Percentiles rank a stretch among this genome's conserved stretches.
phyloP scores from a whole-genome alignment of 1,284 basidiomycete genomes.

The Chalciporus piperatoides region DNA sequence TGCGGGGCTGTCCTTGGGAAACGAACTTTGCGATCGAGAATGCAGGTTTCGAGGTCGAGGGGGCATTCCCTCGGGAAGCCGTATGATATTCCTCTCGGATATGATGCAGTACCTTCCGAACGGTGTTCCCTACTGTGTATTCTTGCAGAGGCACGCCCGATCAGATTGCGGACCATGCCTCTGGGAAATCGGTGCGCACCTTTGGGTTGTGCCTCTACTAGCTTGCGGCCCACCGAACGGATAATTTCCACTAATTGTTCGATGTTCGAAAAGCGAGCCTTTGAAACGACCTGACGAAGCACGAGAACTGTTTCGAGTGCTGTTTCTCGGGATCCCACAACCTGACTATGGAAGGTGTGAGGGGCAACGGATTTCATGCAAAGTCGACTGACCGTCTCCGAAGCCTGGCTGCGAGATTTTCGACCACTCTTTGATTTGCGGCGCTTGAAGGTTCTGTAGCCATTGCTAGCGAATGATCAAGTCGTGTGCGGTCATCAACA shows the following conservation, averaged over 20 bases:
- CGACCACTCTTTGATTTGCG: slow-evolving; percentile 53
- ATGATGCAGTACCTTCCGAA: slow-evolving; percentile 87
- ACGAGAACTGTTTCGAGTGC: slow-evolving; percentile 88
- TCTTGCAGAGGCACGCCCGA: slow-evolving; percentile 48
- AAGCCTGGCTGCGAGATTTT: slow-evolving; percentile 61
- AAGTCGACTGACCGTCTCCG: slow-evolving; percentile 56
- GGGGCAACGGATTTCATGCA: slow-evolving; percentile 6
- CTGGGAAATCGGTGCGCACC: slow-evolving; percentile 45
- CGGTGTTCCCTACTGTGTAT: slow-evolving; percentile 91
- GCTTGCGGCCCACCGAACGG: slow-evolving; percentile 71
- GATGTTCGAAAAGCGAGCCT: slow-evolving; percentile 82
- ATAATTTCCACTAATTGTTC: slow-evolving; percentile 84
- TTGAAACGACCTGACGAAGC: slow-evolving; percentile 84
- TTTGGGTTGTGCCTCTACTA: slow-evolving; percentile 91
- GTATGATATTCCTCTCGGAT: slow-evolving; percentile 91
- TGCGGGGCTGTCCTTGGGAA: slow-evolving; percentile 68
- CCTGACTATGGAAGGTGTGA: slow-evolving; percentile 54
- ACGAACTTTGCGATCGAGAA: slow-evolving; percentile 79
- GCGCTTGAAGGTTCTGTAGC: slow-evolving; percentile 39
- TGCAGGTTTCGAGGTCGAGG: slow-evolving; percentile 38
- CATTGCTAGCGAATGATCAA: slow-evolving; percentile 30
- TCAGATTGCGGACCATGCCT: slow-evolving; percentile 1
- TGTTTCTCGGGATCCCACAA: slow-evolving; percentile 83
- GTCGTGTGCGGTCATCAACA: background rate
- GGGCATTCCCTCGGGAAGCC: slow-evolving; percentile 44